A percentile compares a stretch with the other conserved stretches of the same genome.
These are phyloP conservation scores for Pythium biforme DNA, from an alignment of 352 stramenopile genomes.

Conservation along the genomic window DNA sequence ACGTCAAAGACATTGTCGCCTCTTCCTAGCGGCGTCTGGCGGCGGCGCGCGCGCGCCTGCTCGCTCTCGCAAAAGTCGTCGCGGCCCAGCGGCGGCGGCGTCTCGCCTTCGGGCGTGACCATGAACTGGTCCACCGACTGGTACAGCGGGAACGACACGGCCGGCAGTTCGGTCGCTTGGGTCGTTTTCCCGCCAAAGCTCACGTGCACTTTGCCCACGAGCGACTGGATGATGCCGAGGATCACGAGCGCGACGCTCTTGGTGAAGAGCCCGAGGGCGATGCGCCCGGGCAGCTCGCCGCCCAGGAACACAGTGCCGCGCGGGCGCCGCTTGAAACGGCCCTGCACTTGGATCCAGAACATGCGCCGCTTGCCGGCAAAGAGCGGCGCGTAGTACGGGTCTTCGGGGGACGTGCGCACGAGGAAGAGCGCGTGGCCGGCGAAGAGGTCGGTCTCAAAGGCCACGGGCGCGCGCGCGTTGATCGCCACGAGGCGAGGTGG, in stretches of 20 bases:
- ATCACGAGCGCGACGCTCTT: slow-evolving; percentile 76
- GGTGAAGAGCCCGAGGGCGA: slow-evolving; percentile 73
- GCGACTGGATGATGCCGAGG: slow-evolving; percentile 67
- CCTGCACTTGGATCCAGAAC: slow-evolving; percentile 89
- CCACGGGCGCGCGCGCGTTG: slow-evolving; percentile 57
- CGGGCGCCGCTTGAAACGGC: slow-evolving; percentile 68
- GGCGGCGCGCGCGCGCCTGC: slow-evolving; percentile 34
- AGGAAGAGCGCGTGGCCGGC: slow-evolving; percentile 77
- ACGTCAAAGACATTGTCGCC: slow-evolving; percentile 46
- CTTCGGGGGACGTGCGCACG: slow-evolving; percentile 62
- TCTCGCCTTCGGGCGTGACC: slow-evolving; percentile 50
- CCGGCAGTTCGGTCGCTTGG: slow-evolving; percentile 37
- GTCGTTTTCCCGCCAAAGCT: slow-evolving; percentile 55
- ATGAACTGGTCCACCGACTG: slow-evolving; percentile 84
- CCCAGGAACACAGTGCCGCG: slow-evolving; percentile 65
- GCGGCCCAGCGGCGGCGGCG: slow-evolving; percentile 50
- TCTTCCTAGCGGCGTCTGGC: slow-evolving; percentile 48
- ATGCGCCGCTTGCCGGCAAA: slow-evolving; percentile 67
- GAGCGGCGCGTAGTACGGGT: slow-evolving; percentile 49
- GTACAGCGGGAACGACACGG: slow-evolving; percentile 73
- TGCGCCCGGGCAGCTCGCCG: slow-evolving; percentile 61
- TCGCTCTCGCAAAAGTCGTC: slow-evolving; percentile 68
- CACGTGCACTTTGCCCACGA: slow-evolving; percentile 65
- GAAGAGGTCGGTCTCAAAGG: slow-evolving; percentile 90
- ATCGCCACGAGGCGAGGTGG: slow-evolving; percentile 36